A percentile compares a stretch with the other conserved stretches of the same genome.
phyloP scores from a whole-genome alignment of 805 yeast genomes.

The Priceomyces carsonii region DNA sequence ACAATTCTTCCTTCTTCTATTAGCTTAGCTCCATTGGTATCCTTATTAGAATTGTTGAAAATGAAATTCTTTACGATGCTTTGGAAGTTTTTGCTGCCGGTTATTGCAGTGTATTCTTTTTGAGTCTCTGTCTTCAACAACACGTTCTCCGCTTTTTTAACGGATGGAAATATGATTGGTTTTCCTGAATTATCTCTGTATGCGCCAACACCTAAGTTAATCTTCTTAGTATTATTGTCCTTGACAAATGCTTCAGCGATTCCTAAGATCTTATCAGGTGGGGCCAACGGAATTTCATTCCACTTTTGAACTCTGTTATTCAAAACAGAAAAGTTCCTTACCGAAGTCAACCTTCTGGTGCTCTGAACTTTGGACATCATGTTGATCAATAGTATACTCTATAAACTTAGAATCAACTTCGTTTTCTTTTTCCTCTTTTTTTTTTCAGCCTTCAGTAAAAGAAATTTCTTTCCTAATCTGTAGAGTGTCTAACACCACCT shows the following conservation, averaged over 20 bases:
- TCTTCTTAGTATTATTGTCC: conserved; percentile 60
- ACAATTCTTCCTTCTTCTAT: conserved; percentile 66
- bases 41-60: conserved; percentile 59
- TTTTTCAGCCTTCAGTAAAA: no score
- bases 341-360: conserved; percentile 5
- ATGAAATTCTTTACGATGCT: conserved; percentile 67
- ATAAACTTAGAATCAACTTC: no score
- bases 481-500: no score
- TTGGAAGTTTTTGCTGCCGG: conserved; percentile 72
- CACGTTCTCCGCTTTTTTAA: conserved; percentile 60
- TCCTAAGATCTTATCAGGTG: conserved; percentile 87
- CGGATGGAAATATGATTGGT: conserved; percentile 85
- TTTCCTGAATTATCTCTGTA: conserved; percentile 85
- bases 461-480: no score
- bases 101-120: conserved; percentile 86
- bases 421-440: no score
- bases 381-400: conserved; percentile 1
- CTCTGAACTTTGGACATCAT: conserved; percentile 10
- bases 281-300: conserved; percentile 51
- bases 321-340: conserved; percentile 11
- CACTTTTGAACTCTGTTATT: conserved; percentile 15
- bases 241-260: conserved; percentile 70
- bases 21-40: conserved; percentile 54
- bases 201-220: conserved; percentile 85
- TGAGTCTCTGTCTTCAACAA: conserved; percentile 53